Conservation (phyloP, 371 early-diverging fungal genomes). For the Sporodiniella umbellata region DNA sequence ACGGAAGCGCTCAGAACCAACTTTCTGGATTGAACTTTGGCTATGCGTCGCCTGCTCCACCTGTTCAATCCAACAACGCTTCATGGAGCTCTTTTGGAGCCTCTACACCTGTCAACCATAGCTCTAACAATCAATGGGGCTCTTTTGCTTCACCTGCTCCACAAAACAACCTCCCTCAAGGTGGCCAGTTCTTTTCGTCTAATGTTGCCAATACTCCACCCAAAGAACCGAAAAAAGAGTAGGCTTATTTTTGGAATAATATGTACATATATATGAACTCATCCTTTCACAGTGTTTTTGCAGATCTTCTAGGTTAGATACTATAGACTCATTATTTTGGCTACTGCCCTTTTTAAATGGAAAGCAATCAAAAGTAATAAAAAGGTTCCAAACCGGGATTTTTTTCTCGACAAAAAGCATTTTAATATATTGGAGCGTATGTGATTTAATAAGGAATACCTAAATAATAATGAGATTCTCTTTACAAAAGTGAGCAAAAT, state of each 20-base stretch:
- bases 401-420: no score
- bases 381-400: no score
- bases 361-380: no score
- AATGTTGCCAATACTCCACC: conserved; percentile 1
- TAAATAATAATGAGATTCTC: neutral
- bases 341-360: no score
- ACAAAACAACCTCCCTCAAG: conserved; percentile 31
- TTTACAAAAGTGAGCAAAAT: neutral
- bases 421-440: no score
- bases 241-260: conserved; percentile 4
- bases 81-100: conserved; percentile 18
- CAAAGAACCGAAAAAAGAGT: conserved; percentile 27
- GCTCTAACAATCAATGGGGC: conserved; percentile 13
- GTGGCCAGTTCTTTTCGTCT: conserved; percentile 39
- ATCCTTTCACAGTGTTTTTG: conserved; percentile 32
- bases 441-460: conserved; percentile 14
- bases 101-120: conserved; percentile 7
- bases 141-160: conserved; percentile 16
- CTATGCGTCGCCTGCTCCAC: neutral
- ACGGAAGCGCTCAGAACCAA: conserved; percentile 33
- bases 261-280: neutral
- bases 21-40: conserved; percentile 33
- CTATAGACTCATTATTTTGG: no score
- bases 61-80: conserved; percentile 1
- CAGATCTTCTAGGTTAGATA: conserved; percentile 36